Base-by-base conservation (phyloP, 1,284 basidiomycete genomes). In the Ustilago vetiveriae region DNA sequence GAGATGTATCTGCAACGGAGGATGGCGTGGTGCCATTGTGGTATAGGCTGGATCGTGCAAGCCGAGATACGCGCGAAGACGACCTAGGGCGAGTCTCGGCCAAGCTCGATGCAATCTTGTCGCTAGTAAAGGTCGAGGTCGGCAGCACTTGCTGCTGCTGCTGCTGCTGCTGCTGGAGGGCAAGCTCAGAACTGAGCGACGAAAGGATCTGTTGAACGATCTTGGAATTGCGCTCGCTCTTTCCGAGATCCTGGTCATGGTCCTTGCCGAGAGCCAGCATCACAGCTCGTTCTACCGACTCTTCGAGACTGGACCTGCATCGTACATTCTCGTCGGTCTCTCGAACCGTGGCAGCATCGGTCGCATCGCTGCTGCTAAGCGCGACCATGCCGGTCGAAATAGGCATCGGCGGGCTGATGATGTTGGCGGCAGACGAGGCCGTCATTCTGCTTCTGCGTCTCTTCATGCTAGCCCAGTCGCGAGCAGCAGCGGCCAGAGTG, bases 401-500 rank as follows among this genome's bases (percentile, higher is more conserved):
- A 11, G 30, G 16, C 32, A 21, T 3, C 23, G 50, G 16, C 14
- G 54, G 46, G 22, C 26, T 22, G 38, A 38, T 14, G 14, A 48
- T 39, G 10, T 52, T 45, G 21, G 27, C 38, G 17, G 47, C 39
- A 22, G 47, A 40, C 23, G 39, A 19, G 2, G 26, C 40, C 32
- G 39, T 37, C 22, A 44, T 32, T 17, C 22, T 47, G 30, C 54
- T 45, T 21, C 50, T 39, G 26, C 62, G 45, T n/a, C 45, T 38
- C 30, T 52, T 64, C 32, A 64, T 64, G 49, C 62, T 57, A 2
- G 62, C 47, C 66, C 66, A 70, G 44, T 70, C 66, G 39, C 66
- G 66, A 14, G 66, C 66, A 2, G 66, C 66, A 8, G 60, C 66
- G 9, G 60, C 66, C 9, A 70, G 48, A 3, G 66, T 70, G 56